Base-by-base conservation (phyloP, 1,284 basidiomycete genomes). In the Xerocomus amazonicus region DNA sequence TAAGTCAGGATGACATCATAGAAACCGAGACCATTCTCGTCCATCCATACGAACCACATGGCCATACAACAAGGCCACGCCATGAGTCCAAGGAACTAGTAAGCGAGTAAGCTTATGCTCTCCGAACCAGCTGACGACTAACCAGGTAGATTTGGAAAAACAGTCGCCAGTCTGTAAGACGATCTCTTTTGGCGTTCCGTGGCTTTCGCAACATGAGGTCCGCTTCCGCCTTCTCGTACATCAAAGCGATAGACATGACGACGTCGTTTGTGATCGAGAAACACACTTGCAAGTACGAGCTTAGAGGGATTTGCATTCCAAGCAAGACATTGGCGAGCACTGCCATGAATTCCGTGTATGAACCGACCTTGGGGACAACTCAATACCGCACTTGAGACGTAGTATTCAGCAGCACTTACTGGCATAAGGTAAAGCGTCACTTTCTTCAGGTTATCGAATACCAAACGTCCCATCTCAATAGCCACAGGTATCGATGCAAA, bases 141-240 rank as follows among this genome's bases (percentile, higher is more conserved):
- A 68, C 61, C 40, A 66, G 42, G 32, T 63, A 64, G 29, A 68
- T 71, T 48, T 68, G 68, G 53, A 65, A 28, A 57, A 69, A 67
- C 47, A 70, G 46, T 19, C 56, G 56, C 61, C 62, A 72, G 53
- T 70, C 62, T 0, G 62, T 78, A 12, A 82, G 70, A 14, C 79
- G 70, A 49, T 83, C 80, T 6, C 62, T 79, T 50, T 73, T 80
- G 19, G 78, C 74, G 52, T 87, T 77, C 32, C 88, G 74, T 0
- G 87, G 87, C 52, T 79, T 79, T 39, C 84, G 77, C 9, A 74
- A 61, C 48, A 89, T 73, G 2, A 82, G 69, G 43, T 75, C 77
- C 16, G 68, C 57, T 43, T 71, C 70, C n/a, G 68, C 54, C 45
- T 68, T 62, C 56, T 72, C 71, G 51, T 65, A 68, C 68, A 73